Base-by-base conservation (phyloP, 2,329 filamentous ascomycete species). In the Didymella sp. region DNA sequence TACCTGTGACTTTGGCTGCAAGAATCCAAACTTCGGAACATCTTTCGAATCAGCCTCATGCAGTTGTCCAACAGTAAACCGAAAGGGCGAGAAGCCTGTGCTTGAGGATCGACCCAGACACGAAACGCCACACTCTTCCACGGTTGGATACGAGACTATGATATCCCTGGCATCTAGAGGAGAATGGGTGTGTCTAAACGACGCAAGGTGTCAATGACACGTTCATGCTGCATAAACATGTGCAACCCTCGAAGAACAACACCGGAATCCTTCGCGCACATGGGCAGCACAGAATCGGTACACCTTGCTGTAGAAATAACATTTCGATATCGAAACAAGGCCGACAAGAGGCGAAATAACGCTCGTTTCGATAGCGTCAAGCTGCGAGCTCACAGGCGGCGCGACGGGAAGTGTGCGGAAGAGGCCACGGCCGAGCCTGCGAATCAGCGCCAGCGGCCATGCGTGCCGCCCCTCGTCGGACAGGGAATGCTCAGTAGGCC, bases 381-480 rank as follows among this genome's bases (percentile, higher is more conserved):
- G 45, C 40, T 53, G 44, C 30, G 37, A 38, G 37, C 9, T 35
- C n/a, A 27, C 53, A 50, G 33, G 45, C 50, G 50, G 43, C 45
- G 21, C 27, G 38, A 44, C 49, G 45, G 56, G 45, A 54, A n/a
- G 41, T 31, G 31, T 33, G 45, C 56, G 50, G 56, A 54, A 46
- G 21, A 50, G 56, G 44, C 44, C 40, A 49, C 44, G 49, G 49
- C 43, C 28, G 9, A 27, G 13, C 19, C 27, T 48, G 22, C 56
- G 40, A 58, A 58, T 54, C 56, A 53, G 50, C 50, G 38, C 41
- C n/a, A 35, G 45, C 50, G 56, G 50, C 25, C 49, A 30, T 52
- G 43, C 55, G 45, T 52, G 49, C 47, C 49, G 44, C 44, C 21
- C 43, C 25, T 44, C 38, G 24, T 42, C 30, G 19, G 47, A 17